These are phyloP conservation scores for Penicillium lividum DNA, from an alignment of 495 filamentous ascomycete species.

Conservation along the genomic window DNA sequence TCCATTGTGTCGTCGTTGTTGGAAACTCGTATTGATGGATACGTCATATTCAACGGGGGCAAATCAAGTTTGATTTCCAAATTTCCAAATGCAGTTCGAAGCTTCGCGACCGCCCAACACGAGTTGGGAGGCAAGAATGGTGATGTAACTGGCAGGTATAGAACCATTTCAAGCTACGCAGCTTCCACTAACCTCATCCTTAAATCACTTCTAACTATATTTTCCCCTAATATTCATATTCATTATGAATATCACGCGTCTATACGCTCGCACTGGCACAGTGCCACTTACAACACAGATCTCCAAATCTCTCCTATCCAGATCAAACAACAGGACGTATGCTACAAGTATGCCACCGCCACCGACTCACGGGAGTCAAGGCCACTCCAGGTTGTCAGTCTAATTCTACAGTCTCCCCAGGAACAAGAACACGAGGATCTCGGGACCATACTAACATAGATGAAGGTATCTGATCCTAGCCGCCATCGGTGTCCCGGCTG, in stretches of 20 bases:
- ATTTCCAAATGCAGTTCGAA: background rate
- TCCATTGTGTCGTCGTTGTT: too few relatives aligned
- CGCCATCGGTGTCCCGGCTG: background rate
- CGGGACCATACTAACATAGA: background rate
- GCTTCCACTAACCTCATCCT: background rate
- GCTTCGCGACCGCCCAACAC: background rate
- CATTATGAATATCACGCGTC: background rate
- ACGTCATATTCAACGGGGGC: background rate
- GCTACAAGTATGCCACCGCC: background rate
- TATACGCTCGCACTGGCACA: background rate
- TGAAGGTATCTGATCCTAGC: background rate
- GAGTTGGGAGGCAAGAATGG: background rate
- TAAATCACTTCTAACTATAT: background rate
- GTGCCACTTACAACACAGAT: background rate
- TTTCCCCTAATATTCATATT: background rate
- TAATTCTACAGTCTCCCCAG: background rate
- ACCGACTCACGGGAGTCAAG: too few relatives aligned
- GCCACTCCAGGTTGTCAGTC: background rate
- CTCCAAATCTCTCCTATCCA: background rate
- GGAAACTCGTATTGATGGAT: background rate
- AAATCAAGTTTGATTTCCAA: background rate
- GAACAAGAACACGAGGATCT: background rate
- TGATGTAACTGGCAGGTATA: background rate
- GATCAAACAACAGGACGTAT: background rate
- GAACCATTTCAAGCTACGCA: background rate